These are phyloP conservation scores for Sordaria brevicollis DNA, from an alignment of 495 filamentous ascomycete species.

Conservation along the genomic window DNA sequence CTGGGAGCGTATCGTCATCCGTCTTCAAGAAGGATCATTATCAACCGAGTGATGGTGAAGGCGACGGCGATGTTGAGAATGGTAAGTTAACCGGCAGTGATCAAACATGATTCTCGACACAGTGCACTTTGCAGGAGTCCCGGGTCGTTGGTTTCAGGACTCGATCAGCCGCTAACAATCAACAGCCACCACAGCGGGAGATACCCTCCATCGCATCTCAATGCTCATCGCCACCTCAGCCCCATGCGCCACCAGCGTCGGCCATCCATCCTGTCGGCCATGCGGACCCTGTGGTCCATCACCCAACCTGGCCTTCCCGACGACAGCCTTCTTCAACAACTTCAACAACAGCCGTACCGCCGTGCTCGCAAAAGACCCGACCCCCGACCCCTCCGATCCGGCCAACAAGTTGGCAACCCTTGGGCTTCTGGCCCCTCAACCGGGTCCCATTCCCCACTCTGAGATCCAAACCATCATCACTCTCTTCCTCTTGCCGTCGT, in stretches of 20 bases:
- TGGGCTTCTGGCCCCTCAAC: background rate
- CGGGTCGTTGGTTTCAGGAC: background rate
- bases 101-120: background rate
- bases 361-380: slow-evolving; percentile 1
- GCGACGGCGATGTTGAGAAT: background rate
- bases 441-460: slow-evolving; percentile 6
- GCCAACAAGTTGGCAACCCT: slow-evolving; percentile 1
- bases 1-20: slow-evolving; percentile 11
- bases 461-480: slow-evolving; percentile 27
- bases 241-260: slow-evolving; percentile 12
- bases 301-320: background rate
- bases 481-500: slow-evolving; percentile 25
- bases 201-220: slow-evolving; percentile 25
- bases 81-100: background rate
- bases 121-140: background rate
- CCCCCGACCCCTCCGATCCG: background rate
- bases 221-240: slow-evolving; percentile 21
- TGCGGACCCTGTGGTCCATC: background rate
- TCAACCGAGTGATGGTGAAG: background rate
- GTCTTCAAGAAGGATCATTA: slow-evolving; percentile 2
- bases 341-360: slow-evolving; percentile 2
- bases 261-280: background rate
- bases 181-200: slow-evolving; percentile 6
- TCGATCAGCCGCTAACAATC: background rate
- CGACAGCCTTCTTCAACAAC: background rate